Evolutionary conservation across 108 stramenopile genomes (phyloP).

Genomic region (Skeletonema costatum): DNA sequence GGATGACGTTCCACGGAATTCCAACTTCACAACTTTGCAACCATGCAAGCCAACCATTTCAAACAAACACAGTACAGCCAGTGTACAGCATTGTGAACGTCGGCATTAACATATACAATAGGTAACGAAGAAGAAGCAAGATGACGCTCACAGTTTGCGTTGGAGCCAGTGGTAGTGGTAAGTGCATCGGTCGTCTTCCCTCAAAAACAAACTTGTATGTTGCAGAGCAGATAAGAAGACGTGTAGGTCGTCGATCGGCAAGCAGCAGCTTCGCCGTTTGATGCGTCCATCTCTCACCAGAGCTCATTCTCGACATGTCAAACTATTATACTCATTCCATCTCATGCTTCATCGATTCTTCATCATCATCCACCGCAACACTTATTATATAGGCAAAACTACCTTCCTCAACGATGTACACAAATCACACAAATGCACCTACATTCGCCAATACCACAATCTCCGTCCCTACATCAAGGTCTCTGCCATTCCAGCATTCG

Average conservation of each 20-base stretch:
- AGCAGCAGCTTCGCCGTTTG: no score
- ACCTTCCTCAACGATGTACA: constrained; percentile 77
- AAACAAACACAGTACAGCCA: no score
- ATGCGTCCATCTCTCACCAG: not conserved
- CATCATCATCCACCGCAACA: not conserved
- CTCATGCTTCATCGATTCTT: not conserved
- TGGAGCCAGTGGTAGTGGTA: constrained; percentile 43
- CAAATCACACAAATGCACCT: constrained; percentile 71
- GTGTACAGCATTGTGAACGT: no score
- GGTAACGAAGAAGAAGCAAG: not conserved
- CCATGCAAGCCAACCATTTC: no score
- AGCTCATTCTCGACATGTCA: not conserved
- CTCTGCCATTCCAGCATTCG: constrained; percentile 67
- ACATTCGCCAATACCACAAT: constrained; percentile 78
- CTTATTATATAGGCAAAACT: constrained; percentile 47
- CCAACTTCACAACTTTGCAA: no score
- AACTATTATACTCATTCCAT: not conserved
- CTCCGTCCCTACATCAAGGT: constrained; percentile 70
- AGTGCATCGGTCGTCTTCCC: not conserved
- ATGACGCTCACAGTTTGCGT: constrained; percentile 50
- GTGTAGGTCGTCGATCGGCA: no score
- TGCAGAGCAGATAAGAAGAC: no score
- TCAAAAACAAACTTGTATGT: no score
- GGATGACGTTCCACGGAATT: no score
- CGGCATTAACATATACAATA: no score